Base-by-base conservation (phyloP, 2,329 filamentous ascomycete species). In the Seiridium cupressi region DNA sequence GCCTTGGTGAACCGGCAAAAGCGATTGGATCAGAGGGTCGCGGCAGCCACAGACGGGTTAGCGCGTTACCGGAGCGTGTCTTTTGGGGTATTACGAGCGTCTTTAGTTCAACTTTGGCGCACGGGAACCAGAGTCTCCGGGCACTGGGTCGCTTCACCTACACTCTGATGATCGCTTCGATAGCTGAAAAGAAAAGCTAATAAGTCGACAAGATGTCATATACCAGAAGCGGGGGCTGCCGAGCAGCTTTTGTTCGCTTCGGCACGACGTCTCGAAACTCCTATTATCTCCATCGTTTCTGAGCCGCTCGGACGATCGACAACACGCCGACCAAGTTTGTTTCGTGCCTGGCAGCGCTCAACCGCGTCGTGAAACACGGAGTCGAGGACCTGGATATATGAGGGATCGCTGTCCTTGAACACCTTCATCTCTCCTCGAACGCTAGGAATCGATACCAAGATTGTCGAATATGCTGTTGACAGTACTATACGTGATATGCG, bases 401-500 rank as follows among this genome's bases (percentile, higher is more conserved):
- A 13, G 35, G n/a, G 32, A 53, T 53, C 49, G 47, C 18, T 2
- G 18, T 26, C 18, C 18, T 26, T 26, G 18, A 26, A 26, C 18
- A 26, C 18, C 18, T 26, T 26, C 18, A 26, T 26, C 18, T 26
- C 18, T 26, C 18, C 18, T 26, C 18, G 18, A 26, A 26, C 18
- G 18, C 18, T 26, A 26, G 18, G 18, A 26, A 26, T 26, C 18
- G 18, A 26, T 26, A 26, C 18, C 18, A 26, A 26, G 18, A 26
- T 26, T 53, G n/a, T 13, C 10, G 9, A 61, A 56, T 11, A 79
- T 75, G 73, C 70, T 78, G 63, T 74, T 74, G 18, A 70, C 75
- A 2, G 32, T 79, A 18, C 62, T 74, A 55, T 60, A 75, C 38
- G 66, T 78, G 36, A 56, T 73, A 11, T 73, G 67, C 57, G 72